Percentiles rank a stretch among this genome's conserved stretches.
Conservation (phyloP, 2,329 filamentous ascomycete genomes). For the Arthrobotrys iridis region DNA sequence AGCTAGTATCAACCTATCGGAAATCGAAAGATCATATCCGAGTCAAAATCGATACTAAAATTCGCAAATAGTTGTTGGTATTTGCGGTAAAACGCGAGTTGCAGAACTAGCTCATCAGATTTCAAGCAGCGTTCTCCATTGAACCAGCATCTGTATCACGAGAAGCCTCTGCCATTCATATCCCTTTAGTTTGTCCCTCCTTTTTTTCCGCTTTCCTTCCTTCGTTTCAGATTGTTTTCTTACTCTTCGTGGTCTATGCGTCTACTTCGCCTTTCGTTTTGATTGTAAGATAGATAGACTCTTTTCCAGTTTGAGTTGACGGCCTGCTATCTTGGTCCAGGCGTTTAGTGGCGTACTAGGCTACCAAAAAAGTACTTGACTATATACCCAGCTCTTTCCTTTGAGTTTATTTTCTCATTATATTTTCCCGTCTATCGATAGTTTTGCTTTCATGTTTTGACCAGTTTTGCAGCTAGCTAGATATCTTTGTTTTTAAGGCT, state of each 20-base stretch:
- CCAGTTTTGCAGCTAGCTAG: neutral
- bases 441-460: neutral
- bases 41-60: constrained; percentile 8
- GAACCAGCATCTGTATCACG: neutral
- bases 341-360: constrained; percentile 12
- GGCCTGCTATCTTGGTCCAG: neutral
- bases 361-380: neutral
- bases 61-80: neutral
- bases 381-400: neutral
- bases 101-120: too few relatives aligned
- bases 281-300: constrained; percentile 34
- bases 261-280: constrained; percentile 1
- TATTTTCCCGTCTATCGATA: neutral
- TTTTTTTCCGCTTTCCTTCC: neutral
- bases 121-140: neutral
- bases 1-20: constrained; percentile 17
- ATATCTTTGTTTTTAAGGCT: neutral
- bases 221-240: constrained; percentile 2
- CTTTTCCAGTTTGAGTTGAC: constrained; percentile 3
- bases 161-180: neutral
- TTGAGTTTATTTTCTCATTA: neutral
- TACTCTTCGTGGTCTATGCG: neutral
- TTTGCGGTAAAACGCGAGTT: neutral
- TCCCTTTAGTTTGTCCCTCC: neutral
- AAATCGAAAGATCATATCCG: constrained; percentile 19